Base-by-base conservation (phyloP, 306 rosid species). In the Prunus kanzakura region DNA sequence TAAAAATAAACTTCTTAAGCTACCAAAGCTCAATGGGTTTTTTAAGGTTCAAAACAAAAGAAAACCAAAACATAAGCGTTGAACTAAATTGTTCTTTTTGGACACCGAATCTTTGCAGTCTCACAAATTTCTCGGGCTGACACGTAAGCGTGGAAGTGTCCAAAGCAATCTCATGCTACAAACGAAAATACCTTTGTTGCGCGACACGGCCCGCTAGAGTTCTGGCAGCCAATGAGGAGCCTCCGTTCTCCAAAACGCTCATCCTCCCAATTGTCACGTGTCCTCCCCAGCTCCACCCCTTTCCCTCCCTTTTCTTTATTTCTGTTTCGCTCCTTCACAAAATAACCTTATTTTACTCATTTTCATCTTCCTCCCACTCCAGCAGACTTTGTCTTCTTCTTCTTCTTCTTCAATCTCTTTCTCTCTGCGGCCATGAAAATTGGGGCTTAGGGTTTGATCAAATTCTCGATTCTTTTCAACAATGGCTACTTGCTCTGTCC, bases 251-350 rank as follows among this genome's bases (percentile, higher is more conserved):
- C 67, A 11, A 2, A 4, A 1, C 75, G 23, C 92, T 82, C 84
- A 90, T 92, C 93, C 73, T 64, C 29, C 13, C 6, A 0, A 0
- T 10, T 49, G 92, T 83, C 97, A 92, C 97, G 93, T 92, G 98
- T 87, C 88, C 58, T 49, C 18, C 79, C 70, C 30, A 62, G 78
- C 67, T 84, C 93, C 93, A 86, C 89, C 87, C 82, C 72, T 82
- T 85, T 69, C 78, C 76, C 81, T 67, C 76, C 45, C 1, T 65
- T 70, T 71, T 38, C 27, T 54, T 8, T 64, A 14, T 27, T 49
- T 47, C 25, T 10, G 9, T 54, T 56, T 51, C 43, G 2, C 43
- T 6, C 43, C 41, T 25, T 30, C 67, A 1, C 25, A 64, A 79
- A 64, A 62, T 3, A 18, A 47, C 23, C 14, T 10, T 52, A 69